A percentile compares a stretch with the other conserved stretches of the same genome.
Evolutionary conservation across 2,329 filamentous ascomycete species (phyloP).

Genomic region (Monosporascus sp.): DNA sequence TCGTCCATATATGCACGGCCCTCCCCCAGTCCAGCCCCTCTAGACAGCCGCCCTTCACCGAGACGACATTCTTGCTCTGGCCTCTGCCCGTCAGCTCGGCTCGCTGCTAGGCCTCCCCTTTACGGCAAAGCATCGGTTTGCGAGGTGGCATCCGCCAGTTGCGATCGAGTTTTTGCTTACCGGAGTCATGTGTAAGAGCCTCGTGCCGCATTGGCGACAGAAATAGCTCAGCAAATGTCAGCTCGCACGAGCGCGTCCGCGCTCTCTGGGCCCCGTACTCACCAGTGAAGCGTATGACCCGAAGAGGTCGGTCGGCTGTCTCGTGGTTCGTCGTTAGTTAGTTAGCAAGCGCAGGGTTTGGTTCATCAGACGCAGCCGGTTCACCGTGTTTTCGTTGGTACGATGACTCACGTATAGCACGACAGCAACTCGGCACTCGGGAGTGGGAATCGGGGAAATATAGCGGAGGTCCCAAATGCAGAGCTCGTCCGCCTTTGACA

Average conservation of each 20-base stretch:
- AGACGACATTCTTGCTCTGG: slow-evolving; percentile 54
- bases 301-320: slow-evolving; percentile 51
- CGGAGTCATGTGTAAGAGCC: slow-evolving; percentile 57
- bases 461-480: slow-evolving; percentile 64
- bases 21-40: slow-evolving; percentile 56
- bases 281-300: slow-evolving; percentile 56
- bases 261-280: slow-evolving; percentile 12
- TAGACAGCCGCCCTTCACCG: slow-evolving; percentile 64
- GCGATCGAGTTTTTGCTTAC: slow-evolving; percentile 30
- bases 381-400: too few relatives aligned
- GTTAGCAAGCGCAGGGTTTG: slow-evolving; percentile 1
- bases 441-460: slow-evolving; percentile 62
- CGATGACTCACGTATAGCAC: slow-evolving; percentile 48
- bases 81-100: neutral
- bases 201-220: slow-evolving; percentile 61
- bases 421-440: slow-evolving; percentile 44
- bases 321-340: neutral
- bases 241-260: neutral
- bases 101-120: neutral
- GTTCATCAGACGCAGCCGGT: too few relatives aligned
- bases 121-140: neutral
- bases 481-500: slow-evolving; percentile 62
- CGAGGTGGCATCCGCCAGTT: neutral
- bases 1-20: slow-evolving; percentile 65
- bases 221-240: slow-evolving; percentile 47